Conservation (phyloP, 148 eudicot genomes). For the Simmondsia chinensis region DNA sequence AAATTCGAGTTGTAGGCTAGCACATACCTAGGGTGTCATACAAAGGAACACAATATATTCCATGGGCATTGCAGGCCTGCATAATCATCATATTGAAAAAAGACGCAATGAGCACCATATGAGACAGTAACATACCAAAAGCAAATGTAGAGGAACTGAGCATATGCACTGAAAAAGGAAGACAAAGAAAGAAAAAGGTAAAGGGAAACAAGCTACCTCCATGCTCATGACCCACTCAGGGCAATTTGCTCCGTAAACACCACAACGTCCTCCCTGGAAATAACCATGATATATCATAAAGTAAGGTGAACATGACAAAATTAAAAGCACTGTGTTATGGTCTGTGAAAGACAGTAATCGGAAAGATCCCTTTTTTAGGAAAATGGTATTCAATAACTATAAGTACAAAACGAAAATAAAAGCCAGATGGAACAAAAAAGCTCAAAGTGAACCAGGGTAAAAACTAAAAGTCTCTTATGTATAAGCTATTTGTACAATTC, state of each 20-base stretch:
- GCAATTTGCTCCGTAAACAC: constrained; percentile 81
- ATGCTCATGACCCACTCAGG: constrained; percentile 95
- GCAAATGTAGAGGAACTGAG: background rate
- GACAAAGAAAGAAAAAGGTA: background rate
- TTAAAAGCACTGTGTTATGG: background rate
- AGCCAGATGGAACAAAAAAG: too few relatives aligned
- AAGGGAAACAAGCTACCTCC: constrained; percentile 61
- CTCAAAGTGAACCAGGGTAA: too few relatives aligned
- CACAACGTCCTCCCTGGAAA: constrained; percentile 86
- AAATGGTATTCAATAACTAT: too few relatives aligned
- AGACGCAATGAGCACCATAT: background rate
- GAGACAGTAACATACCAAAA: background rate
- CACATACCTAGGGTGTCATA: constrained; percentile 86
- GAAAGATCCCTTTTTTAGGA: too few relatives aligned
- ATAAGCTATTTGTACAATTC: too few relatives aligned
- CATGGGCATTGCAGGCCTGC: constrained; percentile 99
- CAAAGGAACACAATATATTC: constrained; percentile 81
- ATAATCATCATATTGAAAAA: constrained; percentile 7
- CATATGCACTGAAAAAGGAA: background rate
- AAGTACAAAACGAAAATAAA: too few relatives aligned
- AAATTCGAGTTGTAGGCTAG: background rate
- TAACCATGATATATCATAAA: constrained; percentile 3
- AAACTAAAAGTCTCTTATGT: too few relatives aligned
- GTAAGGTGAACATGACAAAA: background rate
- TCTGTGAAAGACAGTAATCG: background rate